Evolutionary conservation across 768 basidiomycete genomes (phyloP), one percentile per base, ranked within the genome.

Genomic region (Gloeostereum incarnatum): DNA sequence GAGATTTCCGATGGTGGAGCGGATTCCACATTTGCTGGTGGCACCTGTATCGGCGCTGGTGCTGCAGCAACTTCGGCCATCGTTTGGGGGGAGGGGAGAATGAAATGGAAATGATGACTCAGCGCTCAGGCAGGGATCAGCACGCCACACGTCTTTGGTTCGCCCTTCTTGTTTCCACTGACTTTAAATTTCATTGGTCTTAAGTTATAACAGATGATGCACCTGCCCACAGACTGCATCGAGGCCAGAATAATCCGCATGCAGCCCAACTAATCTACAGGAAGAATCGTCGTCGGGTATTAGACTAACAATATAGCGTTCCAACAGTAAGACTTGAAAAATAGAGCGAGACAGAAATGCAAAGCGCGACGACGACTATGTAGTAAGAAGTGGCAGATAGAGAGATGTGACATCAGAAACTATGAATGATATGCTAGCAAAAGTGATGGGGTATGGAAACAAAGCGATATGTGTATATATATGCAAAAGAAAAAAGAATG

Each of bases 391-490:
- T 10, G 21, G 39, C 3, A 33, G 22, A 24, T 19, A 34, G 5
- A 16, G 26, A n/a, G 20, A 13, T 10, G 31, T 31, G 16, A 17
- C 31, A 17, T 8, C 7, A 8, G 16, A 33, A 7, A 33, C 18
- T 27, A 50, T 49, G 50, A 49, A 48, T 46, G 49, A 54, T 46
- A 54, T 47, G 53, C 53, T 51, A 49, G 48, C 54, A 51, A 55
- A 51, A 44, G 39, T 49, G 58, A 49, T 16, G 63, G 62, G 63
- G 64, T 66, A 63, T 56, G 58, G 23, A 51, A 50, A 55, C 52
- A 52, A 49, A 50, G 49, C 52, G 55, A 65, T 51, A 57, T 56
- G 42, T 41, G 47, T 41, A 45, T 43, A 48, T 25, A 47, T 46
- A 41, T 40, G 43, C 40, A 40, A 42, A 45, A 46, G 49, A 51